Percentiles rank a stretch among this genome's conserved stretches.
phyloP scores from a whole-genome alignment of 202 grass and related monocot genomes.

The Panicum virgatum region DNA sequence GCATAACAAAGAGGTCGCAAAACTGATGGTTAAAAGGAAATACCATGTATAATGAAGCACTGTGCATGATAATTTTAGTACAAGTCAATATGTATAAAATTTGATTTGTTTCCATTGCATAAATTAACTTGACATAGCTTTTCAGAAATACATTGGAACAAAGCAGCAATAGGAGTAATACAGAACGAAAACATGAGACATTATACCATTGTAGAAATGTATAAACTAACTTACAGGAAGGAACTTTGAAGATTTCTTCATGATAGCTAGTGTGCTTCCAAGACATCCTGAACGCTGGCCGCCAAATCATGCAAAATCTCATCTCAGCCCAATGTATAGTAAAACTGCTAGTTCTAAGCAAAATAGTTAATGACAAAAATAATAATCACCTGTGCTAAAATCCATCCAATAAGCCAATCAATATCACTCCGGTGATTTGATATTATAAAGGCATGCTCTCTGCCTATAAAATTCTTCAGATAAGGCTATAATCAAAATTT shows the following conservation, averaged over 20 bases:
- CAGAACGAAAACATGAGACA: background rate
- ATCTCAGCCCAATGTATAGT: slow-evolving; percentile 4
- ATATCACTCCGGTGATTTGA: slow-evolving; percentile 82
- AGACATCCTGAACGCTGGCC: slow-evolving; percentile 77
- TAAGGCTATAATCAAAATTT: slow-evolving; percentile 25
- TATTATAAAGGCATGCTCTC: slow-evolving; percentile 78
- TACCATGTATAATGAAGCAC: background rate
- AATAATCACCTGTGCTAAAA: slow-evolving; percentile 72
- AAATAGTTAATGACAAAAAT: background rate
- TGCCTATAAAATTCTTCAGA: slow-evolving; percentile 54
- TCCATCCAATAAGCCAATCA: slow-evolving; percentile 90
- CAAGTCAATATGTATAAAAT: background rate
- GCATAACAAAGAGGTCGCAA: background rate
- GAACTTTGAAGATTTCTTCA: slow-evolving; percentile 89
- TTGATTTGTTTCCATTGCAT: slow-evolving; percentile 3
- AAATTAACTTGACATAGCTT: background rate
- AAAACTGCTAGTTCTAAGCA: slow-evolving; percentile 11
- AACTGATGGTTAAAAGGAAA: slow-evolving; percentile 14
- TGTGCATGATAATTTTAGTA: slow-evolving; percentile 13
- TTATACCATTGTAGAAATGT: slow-evolving; percentile 15
- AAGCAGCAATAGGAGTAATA: background rate
- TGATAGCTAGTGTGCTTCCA: slow-evolving; percentile 75
- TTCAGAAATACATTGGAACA: slow-evolving; percentile 5
- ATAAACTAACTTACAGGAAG: slow-evolving; percentile 65
- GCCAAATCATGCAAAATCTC: slow-evolving; percentile 3